A percentile compares a stretch with the other conserved stretches of the same genome.
Evolutionary conservation across 805 yeast genomes (phyloP).

Genomic region (Candida vaughaniae): DNA sequence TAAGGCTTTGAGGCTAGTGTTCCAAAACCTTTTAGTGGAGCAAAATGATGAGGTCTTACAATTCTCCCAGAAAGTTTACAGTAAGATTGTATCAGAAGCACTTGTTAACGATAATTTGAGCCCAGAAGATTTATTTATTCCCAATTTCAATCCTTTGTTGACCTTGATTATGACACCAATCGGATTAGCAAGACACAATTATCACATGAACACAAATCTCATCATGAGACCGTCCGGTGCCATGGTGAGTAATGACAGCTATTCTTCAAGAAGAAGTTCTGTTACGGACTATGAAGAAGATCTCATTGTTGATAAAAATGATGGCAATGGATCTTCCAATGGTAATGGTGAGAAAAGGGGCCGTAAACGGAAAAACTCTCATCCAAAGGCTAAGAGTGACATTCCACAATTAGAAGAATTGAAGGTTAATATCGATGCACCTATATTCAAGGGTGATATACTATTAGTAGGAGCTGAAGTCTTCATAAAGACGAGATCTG

Average conservation of each 20-base stretch:
- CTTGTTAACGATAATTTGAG: slow-evolving; percentile 25
- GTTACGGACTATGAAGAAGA: slow-evolving; percentile 15
- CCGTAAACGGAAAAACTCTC: slow-evolving; percentile 45
- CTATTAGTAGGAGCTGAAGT: slow-evolving; percentile 76
- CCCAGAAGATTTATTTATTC: slow-evolving; percentile 52
- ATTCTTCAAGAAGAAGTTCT: slow-evolving; percentile 10
- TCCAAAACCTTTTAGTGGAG: slow-evolving; percentile 86
- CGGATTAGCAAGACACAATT: slow-evolving; percentile 87
- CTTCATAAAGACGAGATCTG: slow-evolving; percentile 70
- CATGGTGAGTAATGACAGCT: slow-evolving; percentile 16
- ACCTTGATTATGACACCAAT: slow-evolving; percentile 86
- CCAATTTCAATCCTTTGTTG: slow-evolving; percentile 60
- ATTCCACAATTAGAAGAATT: slow-evolving; percentile 58
- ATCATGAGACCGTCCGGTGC: slow-evolving; percentile 80
- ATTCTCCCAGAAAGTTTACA: slow-evolving; percentile 63
- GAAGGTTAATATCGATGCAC: slow-evolving; percentile 86
- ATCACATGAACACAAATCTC: slow-evolving; percentile 73
- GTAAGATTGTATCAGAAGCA: slow-evolving; percentile 51
- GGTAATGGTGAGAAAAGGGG: slow-evolving; percentile 34
- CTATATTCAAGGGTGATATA: slow-evolving; percentile 88
- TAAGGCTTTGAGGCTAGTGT: slow-evolving; percentile 68
- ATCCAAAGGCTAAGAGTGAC: slow-evolving; percentile 16
- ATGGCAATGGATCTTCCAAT: slow-evolving; percentile 10
- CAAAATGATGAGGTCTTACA: slow-evolving; percentile 74
- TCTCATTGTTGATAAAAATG: slow-evolving; percentile 10